Percentiles rank a stretch among this genome's conserved stretches.
These are phyloP conservation scores for Elsinoe arachidis DNA, from an alignment of 2,329 filamentous ascomycete genomes.

Conservation along the genomic window DNA sequence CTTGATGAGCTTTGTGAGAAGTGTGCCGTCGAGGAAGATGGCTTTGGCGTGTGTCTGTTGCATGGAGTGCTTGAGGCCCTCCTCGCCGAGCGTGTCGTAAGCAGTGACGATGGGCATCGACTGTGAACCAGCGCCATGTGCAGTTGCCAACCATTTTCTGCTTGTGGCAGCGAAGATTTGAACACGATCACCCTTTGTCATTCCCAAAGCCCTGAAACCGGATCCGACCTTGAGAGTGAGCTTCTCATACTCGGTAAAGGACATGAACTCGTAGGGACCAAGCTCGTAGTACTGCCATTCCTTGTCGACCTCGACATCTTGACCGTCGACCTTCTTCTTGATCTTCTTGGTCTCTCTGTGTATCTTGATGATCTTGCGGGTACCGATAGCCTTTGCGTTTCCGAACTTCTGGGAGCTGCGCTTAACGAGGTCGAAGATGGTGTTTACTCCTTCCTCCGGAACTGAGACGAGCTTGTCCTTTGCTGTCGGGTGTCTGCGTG, in stretches of 20 bases:
- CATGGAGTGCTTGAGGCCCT: constrained; percentile 78
- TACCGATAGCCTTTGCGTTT: constrained; percentile 50
- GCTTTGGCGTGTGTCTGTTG: constrained; percentile 69
- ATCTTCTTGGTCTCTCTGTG: constrained; percentile 83
- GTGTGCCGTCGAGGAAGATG: constrained; percentile 80
- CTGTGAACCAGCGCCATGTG: constrained; percentile 61
- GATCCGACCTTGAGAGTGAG: constrained; percentile 60
- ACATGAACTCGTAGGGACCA: constrained; percentile 64
- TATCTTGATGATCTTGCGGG: constrained; percentile 63
- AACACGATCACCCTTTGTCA: constrained; percentile 58
- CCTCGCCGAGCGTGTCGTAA: constrained; percentile 83
- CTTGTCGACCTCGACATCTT: constrained; percentile 74
- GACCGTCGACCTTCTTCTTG: constrained; percentile 77
- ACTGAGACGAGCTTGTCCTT: constrained; percentile 60
- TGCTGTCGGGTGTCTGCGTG: constrained; percentile 62
- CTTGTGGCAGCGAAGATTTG: constrained; percentile 81
- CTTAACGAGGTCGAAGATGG: constrained; percentile 70
- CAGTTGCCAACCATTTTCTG: constrained; percentile 73
- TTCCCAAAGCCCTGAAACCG: constrained; percentile 65
- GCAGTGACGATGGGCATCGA: constrained; percentile 88
- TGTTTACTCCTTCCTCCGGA: constrained; percentile 62
- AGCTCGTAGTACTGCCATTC: constrained; percentile 88
- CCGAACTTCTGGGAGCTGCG: constrained; percentile 53
- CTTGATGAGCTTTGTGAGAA: constrained; percentile 47
- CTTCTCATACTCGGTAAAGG: constrained; percentile 70